These are phyloP conservation scores for Trametes pubescens DNA, from an alignment of 1,284 basidiomycete genomes.

Conservation along the genomic window DNA sequence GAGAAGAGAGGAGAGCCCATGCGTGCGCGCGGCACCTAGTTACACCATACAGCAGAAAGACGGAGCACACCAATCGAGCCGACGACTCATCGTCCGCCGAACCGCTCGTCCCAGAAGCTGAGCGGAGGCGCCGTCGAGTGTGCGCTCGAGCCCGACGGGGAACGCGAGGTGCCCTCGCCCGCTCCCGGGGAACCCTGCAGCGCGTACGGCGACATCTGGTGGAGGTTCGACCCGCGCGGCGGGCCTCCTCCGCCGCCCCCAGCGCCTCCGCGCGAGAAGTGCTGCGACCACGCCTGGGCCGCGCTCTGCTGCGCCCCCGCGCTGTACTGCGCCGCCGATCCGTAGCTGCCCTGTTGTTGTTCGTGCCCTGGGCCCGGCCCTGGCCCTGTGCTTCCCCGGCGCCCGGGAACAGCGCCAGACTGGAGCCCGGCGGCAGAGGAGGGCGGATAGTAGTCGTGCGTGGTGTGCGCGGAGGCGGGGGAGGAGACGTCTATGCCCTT, in stretches of 20 bases:
- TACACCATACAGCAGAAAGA: not conserved
- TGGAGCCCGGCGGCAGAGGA: constrained; percentile 18
- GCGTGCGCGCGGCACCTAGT: not conserved
- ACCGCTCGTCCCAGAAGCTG: constrained; percentile 28
- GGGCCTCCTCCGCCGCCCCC: constrained; percentile 6
- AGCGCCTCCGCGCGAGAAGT: constrained; percentile 15
- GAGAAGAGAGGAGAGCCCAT: not conserved
- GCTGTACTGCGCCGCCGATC: constrained; percentile 20
- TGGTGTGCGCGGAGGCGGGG: constrained; percentile 34
- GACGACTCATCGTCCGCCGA: constrained; percentile 27
- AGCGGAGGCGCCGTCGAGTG: constrained; percentile 26
- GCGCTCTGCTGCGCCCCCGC: constrained; percentile 10
- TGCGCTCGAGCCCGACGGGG: constrained; percentile 24
- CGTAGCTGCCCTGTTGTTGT: not conserved
- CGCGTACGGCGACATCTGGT: constrained; percentile 25
- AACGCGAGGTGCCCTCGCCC: constrained; percentile 19
- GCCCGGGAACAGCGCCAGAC: constrained; percentile 14
- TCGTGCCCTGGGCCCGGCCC: constrained; percentile 3
- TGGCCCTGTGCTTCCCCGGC: constrained; percentile 17
- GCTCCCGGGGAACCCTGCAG: constrained; percentile 24
- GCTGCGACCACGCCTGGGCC: constrained; percentile 23
- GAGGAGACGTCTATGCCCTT: constrained; percentile 37
- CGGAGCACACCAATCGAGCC: not conserved
- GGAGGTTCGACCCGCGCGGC: constrained; percentile 6
- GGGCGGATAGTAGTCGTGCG: constrained; percentile 35